Conservation (phyloP, 2,329 filamentous ascomycete species). For the Sporothrix brasiliensis region DNA sequence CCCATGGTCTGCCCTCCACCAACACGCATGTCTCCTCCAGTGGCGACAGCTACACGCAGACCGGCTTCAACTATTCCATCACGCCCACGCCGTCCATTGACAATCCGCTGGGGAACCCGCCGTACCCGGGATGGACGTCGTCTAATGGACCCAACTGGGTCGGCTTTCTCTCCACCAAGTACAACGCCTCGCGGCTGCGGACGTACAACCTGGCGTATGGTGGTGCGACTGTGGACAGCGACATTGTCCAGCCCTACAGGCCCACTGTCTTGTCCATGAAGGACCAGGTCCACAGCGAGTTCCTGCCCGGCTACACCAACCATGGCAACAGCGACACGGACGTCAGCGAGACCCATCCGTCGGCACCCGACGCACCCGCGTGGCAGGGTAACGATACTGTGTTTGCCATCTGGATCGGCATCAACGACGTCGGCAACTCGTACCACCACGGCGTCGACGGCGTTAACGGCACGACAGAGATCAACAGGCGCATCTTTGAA, state of each 20-base stretch:
- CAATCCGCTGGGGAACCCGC: constrained; percentile 65
- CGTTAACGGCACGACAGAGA: constrained; percentile 47
- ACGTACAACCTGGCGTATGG: constrained; percentile 57
- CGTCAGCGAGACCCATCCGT: constrained; percentile 30
- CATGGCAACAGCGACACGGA: neutral
- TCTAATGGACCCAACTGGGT: constrained; percentile 55
- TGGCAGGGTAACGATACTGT: constrained; percentile 52
- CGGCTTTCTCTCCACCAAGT: constrained; percentile 48
- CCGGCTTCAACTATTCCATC: constrained; percentile 56
- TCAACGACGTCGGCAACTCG: constrained; percentile 57
- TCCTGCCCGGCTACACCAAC: constrained; percentile 42
- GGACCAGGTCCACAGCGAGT: constrained; percentile 53
- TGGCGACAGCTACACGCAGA: constrained; percentile 35
- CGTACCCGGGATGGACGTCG: constrained; percentile 54
- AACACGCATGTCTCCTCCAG: neutral
- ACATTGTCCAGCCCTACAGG: constrained; percentile 53
- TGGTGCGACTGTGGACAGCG: constrained; percentile 54
- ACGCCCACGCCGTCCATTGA: constrained; percentile 52
- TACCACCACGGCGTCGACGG: constrained; percentile 45
- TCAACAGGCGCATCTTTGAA: constrained; percentile 49
- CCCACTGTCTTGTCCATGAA: constrained; percentile 54
- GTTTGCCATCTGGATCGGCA: constrained; percentile 57
- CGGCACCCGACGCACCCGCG: constrained; percentile 40
- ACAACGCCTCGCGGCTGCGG: constrained; percentile 49
- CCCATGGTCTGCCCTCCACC: neutral